These are phyloP conservation scores for Pseudogymnoascus verrucosus DNA, from an alignment of 2,329 filamentous ascomycete genomes.

Conservation along the genomic window DNA sequence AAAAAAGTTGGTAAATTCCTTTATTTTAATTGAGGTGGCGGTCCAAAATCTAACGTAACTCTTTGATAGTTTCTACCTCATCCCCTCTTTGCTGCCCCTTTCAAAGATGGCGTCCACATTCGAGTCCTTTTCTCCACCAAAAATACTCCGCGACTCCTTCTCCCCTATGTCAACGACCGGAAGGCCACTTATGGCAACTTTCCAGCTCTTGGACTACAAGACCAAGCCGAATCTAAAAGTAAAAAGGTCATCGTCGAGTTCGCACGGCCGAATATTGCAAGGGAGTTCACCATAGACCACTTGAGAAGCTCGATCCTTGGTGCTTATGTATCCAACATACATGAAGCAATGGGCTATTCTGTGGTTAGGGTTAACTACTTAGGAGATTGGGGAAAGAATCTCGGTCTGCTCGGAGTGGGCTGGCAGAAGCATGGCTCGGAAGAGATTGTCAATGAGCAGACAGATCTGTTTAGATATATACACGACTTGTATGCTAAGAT, in stretches of 20 bases:
- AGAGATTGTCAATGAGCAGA: constrained; percentile 28
- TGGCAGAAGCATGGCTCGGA: constrained; percentile 48
- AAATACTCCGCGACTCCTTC: constrained; percentile 46
- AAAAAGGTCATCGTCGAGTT: constrained; percentile 53
- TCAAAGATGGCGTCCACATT: constrained; percentile 49
- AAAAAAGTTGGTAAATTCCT: no score
- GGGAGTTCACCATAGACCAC: constrained; percentile 59
- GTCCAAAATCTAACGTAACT: no score
- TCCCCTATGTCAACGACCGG: constrained; percentile 51
- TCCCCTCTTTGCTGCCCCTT: constrained; percentile 48
- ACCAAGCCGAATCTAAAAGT: constrained; percentile 30
- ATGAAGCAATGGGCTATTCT: constrained; percentile 53
- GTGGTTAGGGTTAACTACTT: constrained; percentile 59
- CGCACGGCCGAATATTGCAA: constrained; percentile 60
- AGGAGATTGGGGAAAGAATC: constrained; percentile 63
- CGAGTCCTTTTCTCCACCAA: constrained; percentile 58
- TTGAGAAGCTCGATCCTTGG: constrained; percentile 60
- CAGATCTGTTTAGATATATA: constrained; percentile 42
- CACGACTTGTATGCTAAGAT: constrained; percentile 56
- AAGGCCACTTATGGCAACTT: constrained; percentile 52
- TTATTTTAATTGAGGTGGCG: no score
- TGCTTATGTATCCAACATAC: constrained; percentile 55
- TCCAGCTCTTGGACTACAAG: constrained; percentile 47
- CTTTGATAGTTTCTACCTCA: constrained; percentile 44
- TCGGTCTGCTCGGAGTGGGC: constrained; percentile 54